These are phyloP conservation scores for Xylaria cubensis DNA, from an alignment of 495 filamentous ascomycete genomes.

Conservation along the genomic window DNA sequence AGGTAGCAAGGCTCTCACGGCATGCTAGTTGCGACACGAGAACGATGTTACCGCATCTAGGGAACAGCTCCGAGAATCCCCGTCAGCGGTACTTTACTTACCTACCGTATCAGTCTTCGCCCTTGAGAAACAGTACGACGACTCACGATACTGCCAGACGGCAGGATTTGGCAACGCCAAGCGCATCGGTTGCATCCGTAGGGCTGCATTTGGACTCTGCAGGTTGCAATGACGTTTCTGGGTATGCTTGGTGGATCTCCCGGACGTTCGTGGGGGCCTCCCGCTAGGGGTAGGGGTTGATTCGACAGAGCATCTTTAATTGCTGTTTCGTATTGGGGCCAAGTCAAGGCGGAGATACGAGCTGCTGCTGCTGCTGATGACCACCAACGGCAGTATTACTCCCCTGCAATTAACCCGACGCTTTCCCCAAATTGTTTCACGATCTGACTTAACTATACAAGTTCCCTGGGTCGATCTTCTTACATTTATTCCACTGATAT, in stretches of 20 bases:
- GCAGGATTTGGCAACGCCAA: slow-evolving; percentile 13
- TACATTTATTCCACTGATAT: not conserved
- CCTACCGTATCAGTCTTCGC: slow-evolving; percentile 13
- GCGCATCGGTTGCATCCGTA: slow-evolving; percentile 22
- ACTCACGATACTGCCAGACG: slow-evolving; percentile 9
- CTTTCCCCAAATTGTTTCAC: slow-evolving; percentile 12
- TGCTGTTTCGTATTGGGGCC: slow-evolving; percentile 29
- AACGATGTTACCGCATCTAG: slow-evolving; percentile 24
- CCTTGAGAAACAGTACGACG: slow-evolving; percentile 1
- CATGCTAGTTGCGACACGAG: slow-evolving; percentile 29
- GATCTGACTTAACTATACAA: slow-evolving; percentile 9
- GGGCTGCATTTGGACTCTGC: slow-evolving; percentile 26
- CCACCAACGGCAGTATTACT: not conserved
- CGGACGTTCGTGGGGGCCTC: slow-evolving; percentile 20
- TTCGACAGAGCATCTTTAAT: slow-evolving; percentile 22
- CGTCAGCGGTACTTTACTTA: slow-evolving; percentile 22
- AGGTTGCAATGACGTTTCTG: slow-evolving; percentile 25
- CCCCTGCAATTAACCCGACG: slow-evolving; percentile 10
- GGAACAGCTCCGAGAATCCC: slow-evolving; percentile 24
- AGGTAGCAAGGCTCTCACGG: slow-evolving; percentile 15
- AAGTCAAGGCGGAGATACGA: slow-evolving; percentile 14
- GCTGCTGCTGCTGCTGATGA: slow-evolving; percentile 10
- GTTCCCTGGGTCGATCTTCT: slow-evolving; percentile 3
- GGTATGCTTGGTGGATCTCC: slow-evolving; percentile 22
- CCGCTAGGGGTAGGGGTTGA: slow-evolving; percentile 19